Base-by-base conservation (phyloP, 164 flowering plant genomes). In the Vitis cinerea region DNA sequence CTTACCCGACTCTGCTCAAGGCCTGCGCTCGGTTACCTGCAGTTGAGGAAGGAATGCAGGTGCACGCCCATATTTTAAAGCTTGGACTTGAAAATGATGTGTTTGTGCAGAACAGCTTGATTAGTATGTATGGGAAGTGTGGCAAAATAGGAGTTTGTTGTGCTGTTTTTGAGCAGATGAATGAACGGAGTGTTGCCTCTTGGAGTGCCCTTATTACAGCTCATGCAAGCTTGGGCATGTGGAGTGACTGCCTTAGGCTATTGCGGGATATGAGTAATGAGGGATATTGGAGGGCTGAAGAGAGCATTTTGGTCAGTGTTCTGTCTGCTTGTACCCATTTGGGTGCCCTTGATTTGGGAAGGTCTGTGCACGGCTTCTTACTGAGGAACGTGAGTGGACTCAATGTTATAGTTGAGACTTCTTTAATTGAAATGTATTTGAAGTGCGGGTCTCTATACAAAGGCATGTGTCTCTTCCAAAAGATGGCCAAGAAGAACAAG, bases 171-270 rank as follows among this genome's bases (percentile, higher is more conserved):
- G 82, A 82, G 63, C 72, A 68, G 61, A 83, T 88, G 88, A 83
- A 74, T 64, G 68, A 71, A 16, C 85, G 63, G 80, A 85, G 76
- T 69, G 79, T 81, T 66, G 93, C 92, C 68, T 86, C 97, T 50
- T 94, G 97, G 97, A 92, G 97, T 83, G 86, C 97, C 14, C 69
- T 94, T 30, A 82, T 92, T 74, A 83, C 89, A 68, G 91, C 88
- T 72, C 82, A 86, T 83, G 85, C 89, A 61, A 77, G 75, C n/a
- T 31, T 72, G 66, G 83, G 86, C 3, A 50, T 85, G 82, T 90
- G 95, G 92, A 15, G 31, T 60, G 87, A 88, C 52, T 87, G 93
- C 69, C 79, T 94, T 51, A 58, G 67, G 68, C 63, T 85, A 30
- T 92, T 88, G 62, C 72, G 77, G 55, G 79, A 80, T 0, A 92